Percentiles rank a stretch among this genome's conserved stretches.
Evolutionary conservation across 306 rosid genomes (phyloP).

Genomic region (Crotalaria pallida): DNA sequence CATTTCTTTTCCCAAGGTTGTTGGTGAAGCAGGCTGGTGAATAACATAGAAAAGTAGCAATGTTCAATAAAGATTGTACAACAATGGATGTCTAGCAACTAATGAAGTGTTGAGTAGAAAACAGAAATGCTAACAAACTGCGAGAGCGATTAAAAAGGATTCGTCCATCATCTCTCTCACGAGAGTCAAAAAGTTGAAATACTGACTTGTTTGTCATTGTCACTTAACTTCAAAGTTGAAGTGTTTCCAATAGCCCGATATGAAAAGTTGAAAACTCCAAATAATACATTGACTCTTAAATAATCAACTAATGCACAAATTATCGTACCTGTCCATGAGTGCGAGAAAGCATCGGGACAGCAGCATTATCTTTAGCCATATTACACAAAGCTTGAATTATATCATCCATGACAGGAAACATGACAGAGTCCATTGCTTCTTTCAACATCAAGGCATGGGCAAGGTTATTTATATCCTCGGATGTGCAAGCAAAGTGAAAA

Average conservation of each 20-base stretch:
- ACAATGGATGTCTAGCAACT: neutral
- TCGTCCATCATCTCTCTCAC: neutral
- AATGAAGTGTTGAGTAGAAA: neutral
- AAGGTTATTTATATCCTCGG: slow-evolving; percentile 89
- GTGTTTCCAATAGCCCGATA: neutral
- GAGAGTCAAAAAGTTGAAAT: neutral
- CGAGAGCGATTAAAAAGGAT: neutral
- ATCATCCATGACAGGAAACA: slow-evolving; percentile 67
- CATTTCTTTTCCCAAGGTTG: slow-evolving; percentile 97
- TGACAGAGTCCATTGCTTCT: slow-evolving; percentile 50
- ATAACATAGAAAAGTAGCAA: neutral
- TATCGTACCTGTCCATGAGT: slow-evolving; percentile 84
- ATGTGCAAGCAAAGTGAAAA: slow-evolving; percentile 88
- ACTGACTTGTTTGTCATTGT: too few species aligned
- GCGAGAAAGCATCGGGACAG: slow-evolving; percentile 76
- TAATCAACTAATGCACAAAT: slow-evolving; percentile 13
- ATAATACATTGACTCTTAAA: neutral
- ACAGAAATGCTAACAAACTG: neutral
- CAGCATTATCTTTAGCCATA: slow-evolving; percentile 65
- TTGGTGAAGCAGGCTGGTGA: slow-evolving; percentile 86
- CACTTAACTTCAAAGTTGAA: neutral
- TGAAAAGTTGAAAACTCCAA: neutral
- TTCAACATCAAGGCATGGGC: slow-evolving; percentile 88
- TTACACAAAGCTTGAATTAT: slow-evolving; percentile 50
- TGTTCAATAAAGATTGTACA: neutral